Evolutionary conservation across 2,329 filamentous ascomycete species (phyloP), one percentile per base, ranked within the genome.

Genomic region (Lasiodiplodia theobromae): DNA sequence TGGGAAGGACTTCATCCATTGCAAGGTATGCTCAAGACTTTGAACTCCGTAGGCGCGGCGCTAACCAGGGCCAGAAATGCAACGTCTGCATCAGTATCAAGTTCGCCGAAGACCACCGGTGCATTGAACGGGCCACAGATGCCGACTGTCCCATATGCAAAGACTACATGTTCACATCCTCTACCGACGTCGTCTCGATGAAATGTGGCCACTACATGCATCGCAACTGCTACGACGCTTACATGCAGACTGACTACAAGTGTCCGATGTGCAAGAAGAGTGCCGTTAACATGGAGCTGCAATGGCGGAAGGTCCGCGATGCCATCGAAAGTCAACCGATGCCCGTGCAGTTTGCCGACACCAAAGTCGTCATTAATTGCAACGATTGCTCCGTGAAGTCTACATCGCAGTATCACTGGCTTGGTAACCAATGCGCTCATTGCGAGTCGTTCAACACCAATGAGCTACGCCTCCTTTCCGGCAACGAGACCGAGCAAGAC

Each of bases 211-310:
- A 99, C 78, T 96, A 95, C 76, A 96, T 99, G 77, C 96, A 99
- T 80, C 90, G 92, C 74, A 88, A 88, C 69, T 99, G 96, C 81
- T 96, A 97, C 76, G 88, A 92, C 56, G 88, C 96, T 73, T 92
- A 97, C 77, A 94, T 96, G 84, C 90, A 91, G 74, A 90, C 89
- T 3, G 96, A 94, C 6, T 99, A 98, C 83, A 96, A 95, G 76
- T 99, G 96, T 75, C 96, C 95, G 0, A 94, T 97, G 60, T 99
- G 96, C 86, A 97, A 91, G 82, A 97, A 96, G 80, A 97, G 92
- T 71, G 91, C 97, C n/a, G 89, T 93, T 72, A 98, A 98, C 77
- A 99, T 99, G 95, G 95, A 97, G 76, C 88, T 92, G 47, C 92
- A 96, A 73, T 99, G 98, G 82, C 90, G 93, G 60, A 96, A 96